Conservation (phyloP, 1,284 basidiomycete genomes). For the Ustilago xerochloae region DNA sequence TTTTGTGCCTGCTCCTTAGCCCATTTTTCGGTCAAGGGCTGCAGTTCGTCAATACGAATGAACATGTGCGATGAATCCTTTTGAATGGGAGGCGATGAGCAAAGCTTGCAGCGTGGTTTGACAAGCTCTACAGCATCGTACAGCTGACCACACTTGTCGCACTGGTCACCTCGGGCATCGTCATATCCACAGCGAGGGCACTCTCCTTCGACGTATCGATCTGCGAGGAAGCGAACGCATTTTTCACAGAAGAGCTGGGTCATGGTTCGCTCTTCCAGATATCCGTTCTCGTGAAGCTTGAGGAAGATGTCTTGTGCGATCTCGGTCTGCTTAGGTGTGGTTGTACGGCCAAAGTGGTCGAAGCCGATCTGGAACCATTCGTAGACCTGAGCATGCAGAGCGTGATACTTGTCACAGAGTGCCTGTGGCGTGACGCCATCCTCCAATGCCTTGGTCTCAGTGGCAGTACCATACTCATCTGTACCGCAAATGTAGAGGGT, state of each 20-base stretch:
- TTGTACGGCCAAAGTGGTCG: constrained; percentile 96
- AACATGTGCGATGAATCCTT: constrained; percentile 89
- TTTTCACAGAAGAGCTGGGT: constrained; percentile 65
- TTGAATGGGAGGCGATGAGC: constrained; percentile 76
- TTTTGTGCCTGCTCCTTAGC: constrained; percentile 81
- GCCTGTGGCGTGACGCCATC: constrained; percentile 87
- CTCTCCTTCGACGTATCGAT: constrained; percentile 66
- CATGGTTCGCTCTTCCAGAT: constrained; percentile 64
- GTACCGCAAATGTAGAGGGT: constrained; percentile 90
- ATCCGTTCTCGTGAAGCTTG: constrained; percentile 64
- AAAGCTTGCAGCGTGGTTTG: constrained; percentile 93
- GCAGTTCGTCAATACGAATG: constrained; percentile 84
- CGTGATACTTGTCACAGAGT: constrained; percentile 93
- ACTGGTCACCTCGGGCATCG: constrained; percentile 98
- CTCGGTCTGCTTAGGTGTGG: constrained; percentile 87
- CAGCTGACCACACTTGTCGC: constrained; percentile 91
- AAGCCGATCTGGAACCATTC: constrained; percentile 93
- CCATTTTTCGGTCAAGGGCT: constrained; percentile 87
- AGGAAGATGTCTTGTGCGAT: constrained; percentile 67
- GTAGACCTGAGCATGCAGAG: constrained; percentile 90
- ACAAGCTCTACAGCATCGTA: constrained; percentile 89
- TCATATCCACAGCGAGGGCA: constrained; percentile 68
- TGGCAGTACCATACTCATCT: constrained; percentile 98
- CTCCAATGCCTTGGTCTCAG: constrained; percentile 95
- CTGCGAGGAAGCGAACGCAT: constrained; percentile 64